Evolutionary conservation across 306 rosid species (phyloP).

Genomic region (Prunus campanulata): DNA sequence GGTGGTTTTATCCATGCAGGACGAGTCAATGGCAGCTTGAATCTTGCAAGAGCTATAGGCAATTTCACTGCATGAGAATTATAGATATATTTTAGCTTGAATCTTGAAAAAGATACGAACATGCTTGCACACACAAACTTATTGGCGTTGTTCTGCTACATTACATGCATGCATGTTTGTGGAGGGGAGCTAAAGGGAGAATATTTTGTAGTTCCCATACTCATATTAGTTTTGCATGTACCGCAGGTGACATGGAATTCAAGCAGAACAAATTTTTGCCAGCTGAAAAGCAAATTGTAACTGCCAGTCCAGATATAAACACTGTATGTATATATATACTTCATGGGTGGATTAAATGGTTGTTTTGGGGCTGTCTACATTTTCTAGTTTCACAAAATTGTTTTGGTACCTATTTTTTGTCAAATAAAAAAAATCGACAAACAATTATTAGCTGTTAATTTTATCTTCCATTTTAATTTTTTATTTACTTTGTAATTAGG

Average conservation of each 20-base stretch:
- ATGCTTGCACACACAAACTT: no score
- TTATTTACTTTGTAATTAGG: slow-evolving; percentile 34
- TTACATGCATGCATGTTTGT: not conserved
- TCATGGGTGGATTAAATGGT: not conserved
- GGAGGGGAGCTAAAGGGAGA: not conserved
- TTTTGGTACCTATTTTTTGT: not conserved
- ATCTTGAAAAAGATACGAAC: no score
- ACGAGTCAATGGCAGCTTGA: slow-evolving; percentile 93
- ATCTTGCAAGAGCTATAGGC: slow-evolving; percentile 99
- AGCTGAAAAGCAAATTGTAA: slow-evolving; percentile 75
- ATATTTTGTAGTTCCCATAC: slow-evolving; percentile 22
- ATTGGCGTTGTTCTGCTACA: not conserved
- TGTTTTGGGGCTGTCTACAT: not conserved
- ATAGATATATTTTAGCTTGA: not conserved
- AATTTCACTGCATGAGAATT: slow-evolving; percentile 17
- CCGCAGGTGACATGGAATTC: slow-evolving; percentile 95
- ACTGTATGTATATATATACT: slow-evolving; percentile 45
- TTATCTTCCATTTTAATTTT: not conserved
- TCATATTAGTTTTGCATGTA: slow-evolving; percentile 27
- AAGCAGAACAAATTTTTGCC: slow-evolving; percentile 86
- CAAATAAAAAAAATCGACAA: not conserved
- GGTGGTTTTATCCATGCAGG: slow-evolving; percentile 98
- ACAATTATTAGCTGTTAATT: not conserved
- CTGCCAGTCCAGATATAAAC: slow-evolving; percentile 90
- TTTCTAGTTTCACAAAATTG: not conserved